Base-by-base conservation (phyloP, 345 rosid species). In the Lepidium aucheri region DNA sequence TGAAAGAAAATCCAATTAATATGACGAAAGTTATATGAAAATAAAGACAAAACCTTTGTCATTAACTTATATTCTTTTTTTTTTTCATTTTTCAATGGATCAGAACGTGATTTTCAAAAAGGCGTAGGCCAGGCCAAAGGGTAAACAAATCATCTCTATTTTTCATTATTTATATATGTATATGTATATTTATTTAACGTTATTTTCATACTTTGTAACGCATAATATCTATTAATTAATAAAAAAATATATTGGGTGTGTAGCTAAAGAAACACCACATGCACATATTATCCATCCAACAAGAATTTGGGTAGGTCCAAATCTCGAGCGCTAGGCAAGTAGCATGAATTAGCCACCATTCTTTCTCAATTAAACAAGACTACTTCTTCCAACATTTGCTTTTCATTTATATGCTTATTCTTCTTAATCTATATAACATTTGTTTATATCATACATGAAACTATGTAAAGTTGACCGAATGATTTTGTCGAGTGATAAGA, bases 211-310 rank as follows among this genome's bases (percentile, higher is more conserved):
- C 46, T 18, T 38, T 20, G 36, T 55, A 30, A 36, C 54, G 53
- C 52, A 60, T 33, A 34, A 54, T 70, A 53, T 61, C 3, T 55
- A n/a, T n/a, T 8, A 46, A 9, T 59, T 59, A 40, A 12, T 24
- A 15, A 43, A 44, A 2, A 69, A 51, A 41, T 32, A 53, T 28
- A 35, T 35, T 62, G 68, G 33, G 40, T 60, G 40, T 60, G 74
- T 50, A 61, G 47, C 33, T 40, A 36, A 45, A 53, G 42, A 70
- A 70, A 53, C 56, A 69, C 16, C 74, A 61, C 61, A 60, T 60
- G 67, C 67, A 69, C 67, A 61, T 60, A 53, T 62, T 44, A 53
- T 70, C 69, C 69, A 62, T 70, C 74, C 74, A 70, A 44, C 56
- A 53, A 70, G 35, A 62, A 44, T 53, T 62, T 53, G 35, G 57